Base-by-base conservation (phyloP, 2,329 filamentous ascomycete genomes). In the Diaporthe capsici region DNA sequence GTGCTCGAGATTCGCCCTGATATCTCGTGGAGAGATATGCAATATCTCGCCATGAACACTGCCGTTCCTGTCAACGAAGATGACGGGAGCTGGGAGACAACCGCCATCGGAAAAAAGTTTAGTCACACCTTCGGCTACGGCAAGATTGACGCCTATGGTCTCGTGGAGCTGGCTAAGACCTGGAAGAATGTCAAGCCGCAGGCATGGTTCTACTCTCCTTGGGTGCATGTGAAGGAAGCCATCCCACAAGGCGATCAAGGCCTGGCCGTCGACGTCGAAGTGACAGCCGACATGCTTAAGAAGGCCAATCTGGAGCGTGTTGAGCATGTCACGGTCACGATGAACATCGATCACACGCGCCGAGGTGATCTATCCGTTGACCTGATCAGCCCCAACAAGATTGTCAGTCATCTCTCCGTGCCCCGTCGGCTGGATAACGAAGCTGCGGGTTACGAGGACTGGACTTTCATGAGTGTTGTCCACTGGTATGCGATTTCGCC, bases 391-490 rank as follows among this genome's bases (percentile, higher is more conserved):
- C 97, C 97, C 0, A 88, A 91, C 44, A 94, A 95, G 13, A 86
- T 98, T 75, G 88, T 95, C 78, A 98, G 95, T 82, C 93, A 98
- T 81, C 91, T 99, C 72, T 94, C 96, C 6, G 94, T 92, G 17
- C 87, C 93, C 2, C 93, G 97, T 78, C 89, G 89, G 76, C 84
- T 91, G 31, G 97, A 99, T 83, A 87, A 89, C 1, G 90, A 89
- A 49, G 82, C 85, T 0, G 84, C 85, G 31, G 97, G 97, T 12
- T 99, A 98, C 83, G 87, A 92, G 51, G 95, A 98, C 85, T 99
- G 97, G 97, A 98, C 96, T 0, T 99, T 99, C 81, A 99, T 99
- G 97, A 97, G 93, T 77, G 97, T 99, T 51, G 96, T 93, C 78
- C 97, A 99, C 83, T 99, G 96, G 94, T 95, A 89, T 84, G 92